These are phyloP conservation scores for Coemansia sp. DNA, from an alignment of 192 early-diverging fungal species.

Conservation along the genomic window DNA sequence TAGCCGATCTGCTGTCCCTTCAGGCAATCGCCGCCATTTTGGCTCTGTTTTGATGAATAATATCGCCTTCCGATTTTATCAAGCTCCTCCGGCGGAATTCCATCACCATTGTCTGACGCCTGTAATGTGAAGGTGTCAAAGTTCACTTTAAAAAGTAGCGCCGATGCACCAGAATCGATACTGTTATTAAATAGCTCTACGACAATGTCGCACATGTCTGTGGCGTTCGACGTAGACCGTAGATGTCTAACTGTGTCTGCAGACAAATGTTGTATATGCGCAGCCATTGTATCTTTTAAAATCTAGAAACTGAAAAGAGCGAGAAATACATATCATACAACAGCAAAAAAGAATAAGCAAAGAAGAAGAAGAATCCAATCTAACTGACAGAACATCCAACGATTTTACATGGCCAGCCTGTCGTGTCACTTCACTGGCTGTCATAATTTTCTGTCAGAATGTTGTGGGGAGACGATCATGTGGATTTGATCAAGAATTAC, in stretches of 20 bases:
- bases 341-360: too few relatives aligned
- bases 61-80: conserved; percentile 26
- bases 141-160: conserved; percentile 19
- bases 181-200: conserved; percentile 43
- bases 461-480: too few relatives aligned
- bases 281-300: neutral
- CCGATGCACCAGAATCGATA: conserved; percentile 43
- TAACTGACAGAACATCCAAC: too few relatives aligned
- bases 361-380: too few relatives aligned
- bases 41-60: conserved; percentile 28
- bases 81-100: conserved; percentile 16
- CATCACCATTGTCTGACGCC: conserved; percentile 44
- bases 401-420: too few relatives aligned
- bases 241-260: conserved; percentile 15
- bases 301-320: too few relatives aligned
- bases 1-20: conserved; percentile 13
- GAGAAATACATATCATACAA: too few relatives aligned
- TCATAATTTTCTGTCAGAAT: too few relatives aligned
- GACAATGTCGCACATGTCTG: conserved; percentile 30
- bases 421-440: too few relatives aligned
- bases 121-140: conserved; percentile 18
- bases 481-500: too few relatives aligned
- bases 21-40: neutral
- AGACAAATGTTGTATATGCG: conserved; percentile 11
- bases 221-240: conserved; percentile 26